phyloP scores from a whole-genome alignment of 2,329 filamentous ascomycete species.

The Colletotrichum eremochloae region DNA sequence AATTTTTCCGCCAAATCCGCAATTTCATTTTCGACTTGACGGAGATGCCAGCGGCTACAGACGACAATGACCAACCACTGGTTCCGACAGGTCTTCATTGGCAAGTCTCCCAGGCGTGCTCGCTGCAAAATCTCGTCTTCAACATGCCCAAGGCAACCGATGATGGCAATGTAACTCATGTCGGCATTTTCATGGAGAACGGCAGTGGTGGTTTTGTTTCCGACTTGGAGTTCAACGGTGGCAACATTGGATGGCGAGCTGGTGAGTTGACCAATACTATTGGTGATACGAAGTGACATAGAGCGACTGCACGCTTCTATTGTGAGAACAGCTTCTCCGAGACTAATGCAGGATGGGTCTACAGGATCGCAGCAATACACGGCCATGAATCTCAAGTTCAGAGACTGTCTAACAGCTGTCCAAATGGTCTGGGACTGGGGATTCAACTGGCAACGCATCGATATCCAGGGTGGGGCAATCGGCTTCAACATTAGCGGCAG shows the following conservation, averaged over 20 bases:
- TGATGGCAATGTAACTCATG: conserved; percentile 49
- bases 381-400: too few relatives aligned
- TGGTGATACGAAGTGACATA: too few relatives aligned
- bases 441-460: conserved; percentile 68
- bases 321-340: too few relatives aligned
- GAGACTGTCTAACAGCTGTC: conserved; percentile 60
- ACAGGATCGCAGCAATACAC: conserved; percentile 76
- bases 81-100: conserved; percentile 68
- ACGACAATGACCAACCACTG: conserved; percentile 44
- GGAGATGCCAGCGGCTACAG: conserved; percentile 58
- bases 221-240: conserved; percentile 76
- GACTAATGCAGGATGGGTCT: too few relatives aligned
- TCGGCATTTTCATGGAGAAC: conserved; percentile 49
- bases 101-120: conserved; percentile 71
- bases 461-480: conserved; percentile 44
- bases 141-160: background rate
- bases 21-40: conserved; percentile 71
- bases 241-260: conserved; percentile 67
- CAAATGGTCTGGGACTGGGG: conserved; percentile 71
- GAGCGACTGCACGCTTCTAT: too few relatives aligned
- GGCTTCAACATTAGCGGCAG: conserved; percentile 48
- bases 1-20: conserved; percentile 66
- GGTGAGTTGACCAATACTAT: too few relatives aligned
- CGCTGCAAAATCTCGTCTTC: conserved; percentile 63
- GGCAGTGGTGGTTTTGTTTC: conserved; percentile 60